phyloP scores from a whole-genome alignment of 1,139 yeast species.

The Scheffersomyces titani region DNA sequence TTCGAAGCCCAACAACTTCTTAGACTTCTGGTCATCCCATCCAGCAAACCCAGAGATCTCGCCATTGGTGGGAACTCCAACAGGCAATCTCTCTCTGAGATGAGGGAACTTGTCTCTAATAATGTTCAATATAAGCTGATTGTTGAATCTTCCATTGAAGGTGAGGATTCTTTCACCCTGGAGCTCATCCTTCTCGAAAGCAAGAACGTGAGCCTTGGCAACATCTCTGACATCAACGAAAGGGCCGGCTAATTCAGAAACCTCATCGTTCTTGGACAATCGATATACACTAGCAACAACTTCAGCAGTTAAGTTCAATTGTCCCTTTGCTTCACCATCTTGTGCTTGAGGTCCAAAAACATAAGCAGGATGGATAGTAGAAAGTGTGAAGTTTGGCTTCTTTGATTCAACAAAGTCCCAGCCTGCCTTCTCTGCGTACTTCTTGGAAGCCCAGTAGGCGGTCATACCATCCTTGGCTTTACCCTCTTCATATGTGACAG shows the following conservation, averaged over 20 bases:
- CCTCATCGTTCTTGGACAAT: conserved; percentile 15
- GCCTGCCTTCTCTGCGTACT: conserved; percentile 50
- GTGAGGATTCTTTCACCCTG: conserved; percentile 24
- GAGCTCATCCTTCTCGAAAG: background rate
- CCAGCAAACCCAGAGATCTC: conserved; percentile 3
- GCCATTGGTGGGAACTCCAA: conserved; percentile 6
- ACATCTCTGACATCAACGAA: conserved; percentile 13
- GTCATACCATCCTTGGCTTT: background rate
- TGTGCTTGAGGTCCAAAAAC: conserved; percentile 21
- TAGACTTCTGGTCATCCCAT: conserved; percentile 35
- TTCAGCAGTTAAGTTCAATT: conserved; percentile 33
- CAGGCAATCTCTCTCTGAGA: conserved; percentile 4
- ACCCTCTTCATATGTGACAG: background rate
- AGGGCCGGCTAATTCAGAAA: conserved; percentile 14
- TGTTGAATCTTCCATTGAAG: conserved; percentile 30
- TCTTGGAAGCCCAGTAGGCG: conserved; percentile 23
- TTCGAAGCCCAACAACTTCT: conserved; percentile 34
- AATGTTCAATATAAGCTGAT: conserved; percentile 35
- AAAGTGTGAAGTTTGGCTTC: conserved; percentile 36
- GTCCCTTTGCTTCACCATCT: conserved; percentile 1
- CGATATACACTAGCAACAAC: conserved; percentile 21
- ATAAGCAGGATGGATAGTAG: conserved; percentile 31
- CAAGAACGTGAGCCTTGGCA: conserved; percentile 6
- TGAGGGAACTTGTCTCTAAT: conserved; percentile 13
- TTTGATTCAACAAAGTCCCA: conserved; percentile 46